Conservation (phyloP, 2,329 filamentous ascomycete species). For the Coniochaeta sp. region DNA sequence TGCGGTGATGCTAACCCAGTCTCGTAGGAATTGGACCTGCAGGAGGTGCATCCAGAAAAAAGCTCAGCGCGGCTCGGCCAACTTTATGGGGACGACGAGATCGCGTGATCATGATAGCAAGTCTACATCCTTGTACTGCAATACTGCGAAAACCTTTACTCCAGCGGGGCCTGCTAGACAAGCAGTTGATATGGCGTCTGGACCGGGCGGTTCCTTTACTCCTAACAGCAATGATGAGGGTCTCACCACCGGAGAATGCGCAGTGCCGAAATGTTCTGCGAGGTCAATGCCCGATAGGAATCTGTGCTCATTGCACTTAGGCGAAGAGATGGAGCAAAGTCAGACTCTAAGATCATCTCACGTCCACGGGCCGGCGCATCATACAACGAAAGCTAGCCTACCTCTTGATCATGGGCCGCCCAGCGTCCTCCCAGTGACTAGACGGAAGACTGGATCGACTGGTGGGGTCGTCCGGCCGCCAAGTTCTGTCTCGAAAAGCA, state of each 20-base stretch:
- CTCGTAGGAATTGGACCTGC: neutral
- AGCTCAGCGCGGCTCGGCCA: neutral
- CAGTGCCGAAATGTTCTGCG: neutral
- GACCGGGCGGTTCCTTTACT: neutral
- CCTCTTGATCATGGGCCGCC: neutral
- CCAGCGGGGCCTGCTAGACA: neutral
- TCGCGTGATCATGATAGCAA: neutral
- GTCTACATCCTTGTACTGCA: neutral
- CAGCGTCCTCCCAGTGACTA: neutral
- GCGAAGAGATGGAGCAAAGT: neutral
- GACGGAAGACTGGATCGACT: neutral
- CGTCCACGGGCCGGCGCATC: neutral
- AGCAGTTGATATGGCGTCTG: neutral
- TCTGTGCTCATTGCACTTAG: neutral
- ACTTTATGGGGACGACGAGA: neutral
- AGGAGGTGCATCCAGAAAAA: neutral
- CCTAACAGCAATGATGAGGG: neutral
- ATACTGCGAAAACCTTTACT: neutral
- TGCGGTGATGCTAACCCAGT: neutral
- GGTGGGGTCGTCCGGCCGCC: neutral
- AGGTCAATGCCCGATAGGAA: neutral
- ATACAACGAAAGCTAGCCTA: neutral
- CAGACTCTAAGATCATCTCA: neutral
- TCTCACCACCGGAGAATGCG: neutral
- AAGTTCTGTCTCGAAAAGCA: neutral